These are phyloP conservation scores for Termitomyces titanicus DNA, from an alignment of 768 basidiomycete species.

Conservation along the genomic window DNA sequence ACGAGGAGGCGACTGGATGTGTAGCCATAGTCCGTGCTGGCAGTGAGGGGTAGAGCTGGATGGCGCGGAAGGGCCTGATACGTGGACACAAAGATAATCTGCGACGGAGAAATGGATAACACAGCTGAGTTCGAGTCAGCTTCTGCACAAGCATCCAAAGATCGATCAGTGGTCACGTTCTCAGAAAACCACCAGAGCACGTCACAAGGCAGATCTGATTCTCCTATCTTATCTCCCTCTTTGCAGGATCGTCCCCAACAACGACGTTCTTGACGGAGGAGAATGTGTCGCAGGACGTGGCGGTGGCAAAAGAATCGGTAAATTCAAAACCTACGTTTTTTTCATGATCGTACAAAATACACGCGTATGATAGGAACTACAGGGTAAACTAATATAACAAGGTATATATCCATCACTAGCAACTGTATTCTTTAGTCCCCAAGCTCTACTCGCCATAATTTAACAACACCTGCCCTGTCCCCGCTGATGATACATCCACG, in stretches of 20 bases:
- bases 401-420: background rate
- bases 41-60: slow-evolving; percentile 10
- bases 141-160: slow-evolving; percentile 33
- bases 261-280: too few species aligned
- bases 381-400: background rate
- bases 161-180: slow-evolving; percentile 37
- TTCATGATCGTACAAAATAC: background rate
- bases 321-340: background rate
- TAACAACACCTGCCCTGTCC: slow-evolving; percentile 85
- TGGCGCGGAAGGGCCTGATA: slow-evolving; percentile 19
- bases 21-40: slow-evolving; percentile 36
- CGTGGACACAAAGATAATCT: slow-evolving; percentile 28
- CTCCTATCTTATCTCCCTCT: slow-evolving; percentile 9
- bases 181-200: slow-evolving; percentile 1
- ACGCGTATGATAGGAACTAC: too few species aligned
- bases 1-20: slow-evolving; percentile 50
- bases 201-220: slow-evolving; percentile 3
- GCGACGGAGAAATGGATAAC: slow-evolving; percentile 29
- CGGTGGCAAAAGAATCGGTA: background rate
- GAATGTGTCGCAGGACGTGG: background rate
- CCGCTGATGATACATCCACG: slow-evolving; percentile 90
- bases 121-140: slow-evolving; percentile 27
- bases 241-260: too few species aligned
- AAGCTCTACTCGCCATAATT: slow-evolving; percentile 80
- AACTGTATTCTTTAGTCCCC: slow-evolving; percentile 26